Evolutionary conservation across 78 protist genomes (phyloP).

Genomic region (Goniomonas avonlea): DNA sequence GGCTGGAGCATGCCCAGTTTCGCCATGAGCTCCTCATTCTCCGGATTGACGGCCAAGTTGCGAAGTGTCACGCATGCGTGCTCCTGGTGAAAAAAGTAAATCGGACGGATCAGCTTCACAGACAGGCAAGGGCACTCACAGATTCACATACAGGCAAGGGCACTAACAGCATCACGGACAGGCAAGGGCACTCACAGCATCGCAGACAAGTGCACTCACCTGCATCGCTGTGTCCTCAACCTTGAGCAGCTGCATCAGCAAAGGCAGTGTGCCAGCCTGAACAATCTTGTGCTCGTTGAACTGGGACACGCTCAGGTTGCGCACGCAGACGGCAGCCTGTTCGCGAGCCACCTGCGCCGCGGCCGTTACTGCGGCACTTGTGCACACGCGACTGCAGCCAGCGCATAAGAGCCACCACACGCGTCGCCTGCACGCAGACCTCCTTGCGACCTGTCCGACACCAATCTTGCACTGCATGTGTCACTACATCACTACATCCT

Average conservation of each 20-base stretch:
- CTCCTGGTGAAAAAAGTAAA: neutral
- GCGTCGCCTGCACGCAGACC: too few species aligned
- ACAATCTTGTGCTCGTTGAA: slow-evolving; percentile 30
- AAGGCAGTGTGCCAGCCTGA: neutral
- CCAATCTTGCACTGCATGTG: too few species aligned
- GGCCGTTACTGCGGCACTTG: too few species aligned
- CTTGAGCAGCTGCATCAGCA: too few species aligned
- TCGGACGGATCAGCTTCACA: neutral
- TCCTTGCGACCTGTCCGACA: too few species aligned
- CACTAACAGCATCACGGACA: neutral
- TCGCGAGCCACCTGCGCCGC: too few species aligned
- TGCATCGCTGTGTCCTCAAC: too few species aligned
- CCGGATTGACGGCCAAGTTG: slow-evolving; percentile 26
- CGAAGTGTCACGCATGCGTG: slow-evolving; percentile 19
- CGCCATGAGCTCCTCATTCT: slow-evolving; percentile 1
- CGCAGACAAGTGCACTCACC: too few species aligned
- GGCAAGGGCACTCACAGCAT: neutral
- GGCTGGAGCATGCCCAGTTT: slow-evolving; percentile 6
- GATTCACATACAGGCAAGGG: neutral
- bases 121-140: neutral
- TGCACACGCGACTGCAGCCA: too few species aligned
- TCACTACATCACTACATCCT: too few species aligned
- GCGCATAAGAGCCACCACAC: too few species aligned
- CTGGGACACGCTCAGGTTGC: neutral
- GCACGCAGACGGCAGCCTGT: neutral